phyloP scores from a whole-genome alignment of 805 yeast species.

The Hanseniaspora lindneri region DNA sequence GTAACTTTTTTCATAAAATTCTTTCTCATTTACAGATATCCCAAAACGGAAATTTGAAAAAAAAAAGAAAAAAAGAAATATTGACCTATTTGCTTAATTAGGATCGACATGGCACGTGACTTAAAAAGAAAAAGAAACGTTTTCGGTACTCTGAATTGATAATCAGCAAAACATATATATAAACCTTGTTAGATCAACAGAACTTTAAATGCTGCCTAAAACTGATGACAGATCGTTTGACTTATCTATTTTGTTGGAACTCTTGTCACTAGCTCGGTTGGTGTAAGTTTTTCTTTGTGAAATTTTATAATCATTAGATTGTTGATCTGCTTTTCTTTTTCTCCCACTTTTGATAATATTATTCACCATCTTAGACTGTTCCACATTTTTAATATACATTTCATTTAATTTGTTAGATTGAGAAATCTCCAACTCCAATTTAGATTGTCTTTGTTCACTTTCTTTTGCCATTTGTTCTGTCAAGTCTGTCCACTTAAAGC shows the following conservation, averaged over 20 bases:
- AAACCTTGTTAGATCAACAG: no score
- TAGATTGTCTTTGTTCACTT: constrained; percentile 76
- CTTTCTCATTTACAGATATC: no score
- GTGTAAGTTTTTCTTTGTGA: constrained; percentile 60
- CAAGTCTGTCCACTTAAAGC: constrained; percentile 90
- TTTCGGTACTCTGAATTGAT: no score
- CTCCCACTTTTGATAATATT: constrained; percentile 38
- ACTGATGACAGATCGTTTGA: constrained; percentile 35
- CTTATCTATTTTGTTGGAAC: constrained; percentile 34
- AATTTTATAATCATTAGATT: constrained; percentile 32
- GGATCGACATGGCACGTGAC: no score
- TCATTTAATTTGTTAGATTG: constrained; percentile 83
- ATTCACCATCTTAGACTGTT: constrained; percentile 67
- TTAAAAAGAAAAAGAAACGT: constrained; percentile 1
- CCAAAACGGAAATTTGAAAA: neutral
- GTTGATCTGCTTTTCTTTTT: constrained; percentile 27
- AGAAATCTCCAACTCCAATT: constrained; percentile 74
- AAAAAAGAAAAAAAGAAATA: constrained; percentile 1
- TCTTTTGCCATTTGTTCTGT: constrained; percentile 89
- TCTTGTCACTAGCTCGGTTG: constrained; percentile 51
- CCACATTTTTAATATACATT: constrained; percentile 71
- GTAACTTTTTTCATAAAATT: no score
- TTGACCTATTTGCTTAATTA: constrained; percentile 15
- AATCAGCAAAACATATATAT: no score
- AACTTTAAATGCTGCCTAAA: constrained; percentile 22